Evolutionary conservation across 306 rosid genomes (phyloP), one percentile per base, ranked within the genome.

Genomic region (Leucaena leucocephala): DNA sequence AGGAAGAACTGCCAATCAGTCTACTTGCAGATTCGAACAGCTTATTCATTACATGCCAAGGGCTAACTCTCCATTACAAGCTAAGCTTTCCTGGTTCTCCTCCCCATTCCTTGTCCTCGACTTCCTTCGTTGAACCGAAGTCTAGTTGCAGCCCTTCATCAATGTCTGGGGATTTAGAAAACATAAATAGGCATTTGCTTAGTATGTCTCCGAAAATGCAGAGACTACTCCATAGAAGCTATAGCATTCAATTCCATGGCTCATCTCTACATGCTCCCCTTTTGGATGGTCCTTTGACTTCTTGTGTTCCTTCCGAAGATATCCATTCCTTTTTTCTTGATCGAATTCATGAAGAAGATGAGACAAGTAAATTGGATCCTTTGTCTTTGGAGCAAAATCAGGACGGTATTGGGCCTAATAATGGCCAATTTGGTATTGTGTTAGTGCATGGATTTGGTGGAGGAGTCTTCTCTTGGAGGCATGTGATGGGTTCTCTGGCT

Each of bases 381-480:
- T 17, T 77, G 74, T 63, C 76, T 62, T 36, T 63, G 79, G 89
- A 87, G 55, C 80, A 78, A 68, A 86, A 82, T 58, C 43, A 79
- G 59, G 92, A 86, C 82, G 86, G 82, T 12, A 74, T 77, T 57
- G 89, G 89, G 10, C 55, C 73, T 44, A 44, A 19, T 44, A 44
- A 19, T 44, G 39, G 73, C 54, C 93, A 84, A 78, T 81, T 91
- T 46, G 98, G 97, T 75, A 88, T 91, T 79, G 89, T 95, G 68
- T 84, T 95, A 76, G 91, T 95, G 67, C 99, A 95, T 75, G 99
- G 99, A 46, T 95, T 95, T 79, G 99, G 98, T 57, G 99, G 99
- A 72, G 99, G 99, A 34, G 97, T 93, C 77, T 95, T 95, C 85
- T 93, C 98, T 44, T 95, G 99, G 99, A 91, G 99, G 82, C 97